Base-by-base conservation (phyloP, 805 yeast genomes). In the Starmerella tilneyi region DNA sequence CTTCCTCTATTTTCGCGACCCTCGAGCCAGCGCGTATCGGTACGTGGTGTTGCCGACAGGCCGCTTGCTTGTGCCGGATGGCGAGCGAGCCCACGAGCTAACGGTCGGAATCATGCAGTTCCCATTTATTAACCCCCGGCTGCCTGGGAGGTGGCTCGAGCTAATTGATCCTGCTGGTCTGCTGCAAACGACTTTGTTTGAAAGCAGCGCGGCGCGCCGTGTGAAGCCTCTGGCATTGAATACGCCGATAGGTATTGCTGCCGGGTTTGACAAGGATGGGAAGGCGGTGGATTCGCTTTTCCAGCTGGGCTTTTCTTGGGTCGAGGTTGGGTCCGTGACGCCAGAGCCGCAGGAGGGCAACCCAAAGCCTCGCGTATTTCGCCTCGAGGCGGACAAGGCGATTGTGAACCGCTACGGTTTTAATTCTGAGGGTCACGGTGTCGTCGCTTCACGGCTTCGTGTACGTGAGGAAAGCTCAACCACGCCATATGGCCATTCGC, bases 321-420 rank as follows among this genome's bases (percentile, higher is more conserved):
- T 85, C 52, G 97, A 89, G 64, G 74, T 89, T 48, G 97, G 97
- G 2, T 83, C 94, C 2, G 78, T 89, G 40, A 89, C 97, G 6
- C 97, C 97, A 4, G 67, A 72, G 53, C 84, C 96, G 0, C 97
- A 89, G 65, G 85, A 89, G 8, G 97, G 97, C 28, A 89, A 89
- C 64, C 94, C 96, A n/a, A 62, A 67, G 56, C 97, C 97, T 19
- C 72, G 97, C 48, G 84, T 89, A 57, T 89, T 88, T 69, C 75
- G 97, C 56, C 70, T 89, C 47, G 76, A 82, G 5, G 69, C 75
- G 52, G 96, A 89, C 62, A 81, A 76, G 45, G 96, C 96, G 4
- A 94, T 89, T 33, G 84, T 88, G 55, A 89, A 89, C 67, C 73
- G 97, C 51, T 89, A 88, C 60, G 97, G 97, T 2, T 88, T 89